Conservation (phyloP, 805 yeast genomes). For the Lipomyces kockii region DNA sequence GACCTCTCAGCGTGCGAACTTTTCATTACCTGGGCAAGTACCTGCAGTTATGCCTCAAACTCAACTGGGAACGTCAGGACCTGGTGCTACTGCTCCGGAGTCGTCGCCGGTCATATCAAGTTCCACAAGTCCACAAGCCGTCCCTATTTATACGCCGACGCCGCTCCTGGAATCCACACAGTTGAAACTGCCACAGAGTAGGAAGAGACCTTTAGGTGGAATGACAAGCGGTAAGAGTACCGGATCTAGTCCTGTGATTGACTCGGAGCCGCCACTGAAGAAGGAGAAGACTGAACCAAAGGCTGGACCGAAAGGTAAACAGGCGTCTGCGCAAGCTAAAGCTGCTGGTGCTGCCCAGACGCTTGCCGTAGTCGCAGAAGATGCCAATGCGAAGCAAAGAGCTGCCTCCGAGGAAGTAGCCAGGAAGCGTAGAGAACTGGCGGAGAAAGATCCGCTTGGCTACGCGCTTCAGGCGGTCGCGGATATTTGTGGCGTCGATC, state of each 20-base stretch:
- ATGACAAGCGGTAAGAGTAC: neutral
- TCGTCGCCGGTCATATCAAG: slow-evolving; percentile 19
- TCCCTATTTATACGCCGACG: slow-evolving; percentile 31
- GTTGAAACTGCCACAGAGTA: slow-evolving; percentile 26
- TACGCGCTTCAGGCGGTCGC: slow-evolving; percentile 34
- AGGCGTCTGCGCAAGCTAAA: slow-evolving; percentile 15
- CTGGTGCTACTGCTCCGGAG: neutral
- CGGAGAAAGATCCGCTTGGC: slow-evolving; percentile 32
- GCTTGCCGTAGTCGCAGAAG: slow-evolving; percentile 7
- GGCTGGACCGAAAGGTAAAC: neutral
- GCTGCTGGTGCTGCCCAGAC: slow-evolving; percentile 1
- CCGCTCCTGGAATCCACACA: slow-evolving; percentile 26
- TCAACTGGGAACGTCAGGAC: neutral
- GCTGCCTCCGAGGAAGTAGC: slow-evolving; percentile 28
- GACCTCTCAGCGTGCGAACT: neutral
- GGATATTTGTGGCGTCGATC: slow-evolving; percentile 27
- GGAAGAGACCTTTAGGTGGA: slow-evolving; percentile 24
- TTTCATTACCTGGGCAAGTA: neutral
- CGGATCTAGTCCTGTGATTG: slow-evolving; percentile 9
- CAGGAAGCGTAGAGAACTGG: slow-evolving; percentile 20
- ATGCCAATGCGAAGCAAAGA: slow-evolving; percentile 13
- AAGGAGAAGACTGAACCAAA: slow-evolving; percentile 17
- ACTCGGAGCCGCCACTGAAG: slow-evolving; percentile 32
- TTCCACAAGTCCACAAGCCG: slow-evolving; percentile 31
- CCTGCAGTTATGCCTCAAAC: neutral